Conservation (phyloP, 768 basidiomycete genomes). For the Mycena leptocephala region DNA sequence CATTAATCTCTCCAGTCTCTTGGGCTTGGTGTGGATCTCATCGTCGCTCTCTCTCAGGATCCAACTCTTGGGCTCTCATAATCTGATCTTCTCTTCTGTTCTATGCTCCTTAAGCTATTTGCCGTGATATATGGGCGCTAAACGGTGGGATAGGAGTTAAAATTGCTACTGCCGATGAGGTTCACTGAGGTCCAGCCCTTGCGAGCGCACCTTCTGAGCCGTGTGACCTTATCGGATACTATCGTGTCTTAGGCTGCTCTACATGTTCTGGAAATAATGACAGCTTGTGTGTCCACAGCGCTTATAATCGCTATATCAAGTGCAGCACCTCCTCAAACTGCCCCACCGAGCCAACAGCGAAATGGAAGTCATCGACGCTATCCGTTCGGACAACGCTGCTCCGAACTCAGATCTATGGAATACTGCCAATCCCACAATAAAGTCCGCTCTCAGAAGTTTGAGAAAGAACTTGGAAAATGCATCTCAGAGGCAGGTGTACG, state of each 20-base stretch:
- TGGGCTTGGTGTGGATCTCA: too few relatives aligned
- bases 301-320: not conserved
- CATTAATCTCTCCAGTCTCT: too few relatives aligned
- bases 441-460: not conserved
- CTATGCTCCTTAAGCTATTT: too few relatives aligned
- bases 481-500: not conserved
- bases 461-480: not conserved
- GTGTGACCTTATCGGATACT: not conserved
- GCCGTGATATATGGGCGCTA: too few relatives aligned
- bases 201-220: too few relatives aligned
- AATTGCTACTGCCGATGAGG: too few relatives aligned
- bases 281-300: not conserved
- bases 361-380: not conserved
- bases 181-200: too few relatives aligned
- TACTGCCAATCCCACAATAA: not conserved
- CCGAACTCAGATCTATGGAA: not conserved
- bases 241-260: not conserved
- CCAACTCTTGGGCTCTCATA: too few relatives aligned
- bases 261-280: not conserved
- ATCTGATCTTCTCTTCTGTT: too few relatives aligned
- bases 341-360: too few relatives aligned
- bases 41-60: too few relatives aligned
- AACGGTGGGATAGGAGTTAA: too few relatives aligned
- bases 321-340: not conserved
- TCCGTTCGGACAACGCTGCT: conserved; percentile 14